Evolutionary conservation across 139 green algal genomes (phyloP), one percentile per base, ranked within the genome.

Genomic region (Chlorella sp.): DNA sequence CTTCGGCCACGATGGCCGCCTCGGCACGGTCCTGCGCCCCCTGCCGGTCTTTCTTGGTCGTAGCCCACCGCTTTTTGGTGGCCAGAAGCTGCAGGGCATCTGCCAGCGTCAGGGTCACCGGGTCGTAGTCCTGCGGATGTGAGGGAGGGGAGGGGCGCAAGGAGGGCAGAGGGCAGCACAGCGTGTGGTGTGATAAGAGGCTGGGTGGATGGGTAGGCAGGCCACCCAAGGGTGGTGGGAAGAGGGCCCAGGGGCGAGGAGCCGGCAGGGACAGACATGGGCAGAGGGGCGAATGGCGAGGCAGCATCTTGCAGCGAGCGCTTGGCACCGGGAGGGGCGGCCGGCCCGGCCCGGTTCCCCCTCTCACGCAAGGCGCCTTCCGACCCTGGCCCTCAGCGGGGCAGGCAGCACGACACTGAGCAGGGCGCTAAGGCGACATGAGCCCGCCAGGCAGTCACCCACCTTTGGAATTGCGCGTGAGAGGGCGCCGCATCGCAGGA

Each of bases 11-110:
- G n/a, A 12, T 36, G 24, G 24, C 61, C 26, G 60, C 37, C 34
- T 78, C 32, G 9, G 22, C 40, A 0, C 7, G 24, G 42, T 64
- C 21, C n/a, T 36, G 34, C 3, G 75, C 40, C 15, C 26, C 39
- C 36, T 73, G 69, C 64, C 57, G 61, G 7, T 79, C n/a, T 40
- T 75, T 30, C 34, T 75, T 86, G 48, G 19, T 34, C 30, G 34
- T 73, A 19, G 21, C 36, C 11, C 36, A 66, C 32, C 40, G 34
- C 28, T 15, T 34, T 26, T 81, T 91, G 28, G 60, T 64, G 32
- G 79, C 77, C 87, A 94, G 89, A 40, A 94, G 48, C 30, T 86
- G 87, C n/a, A 94, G 57, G 9, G 89, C 92, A 9, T 92, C 83
- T 0, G 77, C 92, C 68, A 94, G 79, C 26, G 32, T 85, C 1